A percentile compares a stretch with the other conserved stretches of the same genome.
phyloP scores from a whole-genome alignment of 2,329 filamentous ascomycete genomes.

The Colletotrichum sublineola region DNA sequence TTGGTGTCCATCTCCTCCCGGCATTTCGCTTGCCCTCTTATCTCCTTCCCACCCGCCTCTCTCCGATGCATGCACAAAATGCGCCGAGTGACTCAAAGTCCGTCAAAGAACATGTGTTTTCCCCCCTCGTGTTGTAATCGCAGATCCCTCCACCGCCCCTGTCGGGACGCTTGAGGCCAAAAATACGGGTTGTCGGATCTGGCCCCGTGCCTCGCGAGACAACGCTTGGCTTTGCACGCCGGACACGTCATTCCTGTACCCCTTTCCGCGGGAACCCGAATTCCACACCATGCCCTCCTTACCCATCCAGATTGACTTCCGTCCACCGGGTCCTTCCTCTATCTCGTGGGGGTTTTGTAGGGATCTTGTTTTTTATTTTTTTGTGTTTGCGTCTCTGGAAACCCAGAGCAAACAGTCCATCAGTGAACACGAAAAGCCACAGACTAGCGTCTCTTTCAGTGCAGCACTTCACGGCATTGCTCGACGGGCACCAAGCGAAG shows the following conservation, averaged over 20 bases:
- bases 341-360: background rate
- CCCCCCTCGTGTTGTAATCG: constrained; percentile 4
- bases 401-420: constrained; percentile 34
- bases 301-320: background rate
- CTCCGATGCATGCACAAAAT: background rate
- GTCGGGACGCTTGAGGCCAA: constrained; percentile 3
- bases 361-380: background rate
- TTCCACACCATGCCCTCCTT: background rate
- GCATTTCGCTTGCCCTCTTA: background rate
- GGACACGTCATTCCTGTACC: constrained; percentile 11
- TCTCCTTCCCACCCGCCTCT: background rate
- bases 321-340: background rate
- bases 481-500: constrained; percentile 9
- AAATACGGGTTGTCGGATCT: background rate
- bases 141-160: background rate
- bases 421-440: background rate
- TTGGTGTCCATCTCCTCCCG: background rate
- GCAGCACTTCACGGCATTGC: constrained; percentile 23
- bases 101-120: background rate
- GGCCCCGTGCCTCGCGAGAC: constrained; percentile 9
- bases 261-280: constrained; percentile 8
- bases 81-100: background rate
- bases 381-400: background rate
- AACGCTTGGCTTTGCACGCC: constrained; percentile 10
- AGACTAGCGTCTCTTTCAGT: background rate